These are phyloP conservation scores for Starmerella gropengiesseri DNA, from an alignment of 805 yeast genomes.

Conservation along the genomic window DNA sequence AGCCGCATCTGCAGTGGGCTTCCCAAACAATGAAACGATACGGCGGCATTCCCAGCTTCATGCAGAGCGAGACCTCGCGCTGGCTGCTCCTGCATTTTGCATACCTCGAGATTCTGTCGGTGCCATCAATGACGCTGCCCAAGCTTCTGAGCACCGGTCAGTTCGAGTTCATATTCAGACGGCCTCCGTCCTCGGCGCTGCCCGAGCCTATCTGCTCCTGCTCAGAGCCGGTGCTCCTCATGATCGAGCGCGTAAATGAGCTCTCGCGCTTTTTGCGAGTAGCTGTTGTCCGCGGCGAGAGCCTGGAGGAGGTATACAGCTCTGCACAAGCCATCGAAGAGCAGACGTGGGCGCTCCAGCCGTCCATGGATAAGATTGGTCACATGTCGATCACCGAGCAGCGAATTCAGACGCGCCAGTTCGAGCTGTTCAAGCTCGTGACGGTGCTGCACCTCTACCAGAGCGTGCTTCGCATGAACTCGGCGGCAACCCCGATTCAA, in stretches of 20 bases:
- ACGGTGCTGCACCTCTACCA: conserved; percentile 59
- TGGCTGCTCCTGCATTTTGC: conserved; percentile 72
- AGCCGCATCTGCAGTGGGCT: conserved; percentile 52
- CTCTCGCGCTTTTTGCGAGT: conserved; percentile 39
- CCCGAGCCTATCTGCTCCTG: conserved; percentile 66
- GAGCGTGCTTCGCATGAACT: conserved; percentile 48
- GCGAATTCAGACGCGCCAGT: conserved; percentile 56
- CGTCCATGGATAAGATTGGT: conserved; percentile 40
- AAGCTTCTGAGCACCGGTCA: conserved; percentile 46
- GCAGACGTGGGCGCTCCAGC: conserved; percentile 41
- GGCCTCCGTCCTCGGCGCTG: conserved; percentile 26
- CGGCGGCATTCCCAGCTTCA: conserved; percentile 50
- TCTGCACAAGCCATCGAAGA: conserved; percentile 35
- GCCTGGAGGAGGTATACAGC: conserved; percentile 14
- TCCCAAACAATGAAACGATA: conserved; percentile 47
- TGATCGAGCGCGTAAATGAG: conserved; percentile 57
- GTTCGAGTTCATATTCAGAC: conserved; percentile 15
- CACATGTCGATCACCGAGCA: conserved; percentile 38
- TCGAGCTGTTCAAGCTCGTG: conserved; percentile 60
- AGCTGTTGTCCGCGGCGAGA: conserved; percentile 21
- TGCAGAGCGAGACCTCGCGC: conserved; percentile 45
- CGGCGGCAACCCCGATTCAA: conserved; percentile 55
- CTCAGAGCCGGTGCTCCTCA: conserved; percentile 53
- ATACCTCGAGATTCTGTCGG: conserved; percentile 65
- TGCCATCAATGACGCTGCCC: conserved; percentile 44